These are phyloP conservation scores for Pythium phragmiticola DNA, from an alignment of 352 stramenopile species.

Conservation along the genomic window DNA sequence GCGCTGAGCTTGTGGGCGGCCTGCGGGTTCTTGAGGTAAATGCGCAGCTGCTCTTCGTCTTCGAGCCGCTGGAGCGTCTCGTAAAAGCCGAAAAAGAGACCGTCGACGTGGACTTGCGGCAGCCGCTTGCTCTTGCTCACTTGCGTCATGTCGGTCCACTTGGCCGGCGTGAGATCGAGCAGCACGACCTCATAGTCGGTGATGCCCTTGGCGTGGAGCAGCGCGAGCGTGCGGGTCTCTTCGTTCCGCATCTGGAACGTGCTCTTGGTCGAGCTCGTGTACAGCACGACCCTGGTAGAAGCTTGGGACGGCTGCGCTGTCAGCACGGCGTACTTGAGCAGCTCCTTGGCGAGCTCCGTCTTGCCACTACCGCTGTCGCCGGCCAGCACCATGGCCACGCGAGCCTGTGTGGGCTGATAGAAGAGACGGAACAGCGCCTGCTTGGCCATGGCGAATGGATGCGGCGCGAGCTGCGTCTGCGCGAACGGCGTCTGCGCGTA, in stretches of 20 bases:
- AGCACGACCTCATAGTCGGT: slow-evolving; percentile 68
- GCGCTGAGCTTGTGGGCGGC: slow-evolving; percentile 58
- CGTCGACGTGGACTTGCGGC: slow-evolving; percentile 71
- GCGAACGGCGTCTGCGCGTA: slow-evolving; percentile 53
- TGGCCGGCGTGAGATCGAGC: slow-evolving; percentile 59
- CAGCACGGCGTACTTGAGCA: slow-evolving; percentile 76
- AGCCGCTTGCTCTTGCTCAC: slow-evolving; percentile 72
- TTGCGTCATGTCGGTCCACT: slow-evolving; percentile 63
- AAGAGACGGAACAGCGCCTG: slow-evolving; percentile 52
- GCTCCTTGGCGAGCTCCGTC: slow-evolving; percentile 72
- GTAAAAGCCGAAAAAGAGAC: slow-evolving; percentile 77
- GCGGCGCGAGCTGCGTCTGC: slow-evolving; percentile 41
- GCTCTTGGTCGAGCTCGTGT: slow-evolving; percentile 83
- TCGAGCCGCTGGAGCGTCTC: slow-evolving; percentile 74
- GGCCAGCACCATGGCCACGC: slow-evolving; percentile 46
- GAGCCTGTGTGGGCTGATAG: slow-evolving; percentile 12
- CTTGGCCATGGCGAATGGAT: slow-evolving; percentile 78
- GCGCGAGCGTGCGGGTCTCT: slow-evolving; percentile 64
- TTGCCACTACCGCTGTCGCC: slow-evolving; percentile 78
- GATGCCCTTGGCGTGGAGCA: slow-evolving; percentile 71
- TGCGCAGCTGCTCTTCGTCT: slow-evolving; percentile 75
- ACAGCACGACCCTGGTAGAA: slow-evolving; percentile 46
- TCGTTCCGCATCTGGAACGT: slow-evolving; percentile 82
- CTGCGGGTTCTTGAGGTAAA: slow-evolving; percentile 75
- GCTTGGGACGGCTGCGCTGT: slow-evolving; percentile 38